Evolutionary conservation across 164 flowering plant species (phyloP).

Genomic region (Berberis thunbergii): DNA sequence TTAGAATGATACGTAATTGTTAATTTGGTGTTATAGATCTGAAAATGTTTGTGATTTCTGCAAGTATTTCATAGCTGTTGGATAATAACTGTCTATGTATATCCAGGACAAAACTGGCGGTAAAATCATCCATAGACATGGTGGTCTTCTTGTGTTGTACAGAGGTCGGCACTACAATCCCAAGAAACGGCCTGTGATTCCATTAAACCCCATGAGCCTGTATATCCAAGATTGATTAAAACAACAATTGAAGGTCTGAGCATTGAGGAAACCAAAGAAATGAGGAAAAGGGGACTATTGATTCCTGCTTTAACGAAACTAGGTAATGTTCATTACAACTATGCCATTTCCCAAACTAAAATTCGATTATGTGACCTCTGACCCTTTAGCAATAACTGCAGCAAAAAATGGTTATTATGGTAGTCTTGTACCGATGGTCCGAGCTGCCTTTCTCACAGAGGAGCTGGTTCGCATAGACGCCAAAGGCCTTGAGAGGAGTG

Average conservation of each 20-base stretch:
- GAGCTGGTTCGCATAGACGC: constrained; percentile 87
- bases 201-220: constrained; percentile 82
- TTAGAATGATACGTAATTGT: too few species aligned
- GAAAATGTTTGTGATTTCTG: too few species aligned
- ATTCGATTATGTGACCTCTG: constrained; percentile 5
- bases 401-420: constrained; percentile 93
- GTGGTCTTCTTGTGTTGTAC: constrained; percentile 67
- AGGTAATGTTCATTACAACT: constrained; percentile 30
- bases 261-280: constrained; percentile 80
- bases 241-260: constrained; percentile 75
- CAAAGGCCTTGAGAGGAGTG: constrained; percentile 75
- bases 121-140: constrained; percentile 66
- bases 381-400: constrained; percentile 25
- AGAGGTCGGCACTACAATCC: constrained; percentile 82
- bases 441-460: constrained; percentile 77
- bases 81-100: background rate
- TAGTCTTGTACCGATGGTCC: constrained; percentile 79
- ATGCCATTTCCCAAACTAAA: constrained; percentile 1
- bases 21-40: too few species aligned
- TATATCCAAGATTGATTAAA: constrained; percentile 83
- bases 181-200: constrained; percentile 72
- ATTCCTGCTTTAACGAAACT: constrained; percentile 75
- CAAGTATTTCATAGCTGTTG: too few species aligned
- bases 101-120: constrained; percentile 83
- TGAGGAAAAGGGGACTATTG: constrained; percentile 80